Conservation (phyloP, 176 grass and related monocot genomes). For the Luzula sylvatica region DNA sequence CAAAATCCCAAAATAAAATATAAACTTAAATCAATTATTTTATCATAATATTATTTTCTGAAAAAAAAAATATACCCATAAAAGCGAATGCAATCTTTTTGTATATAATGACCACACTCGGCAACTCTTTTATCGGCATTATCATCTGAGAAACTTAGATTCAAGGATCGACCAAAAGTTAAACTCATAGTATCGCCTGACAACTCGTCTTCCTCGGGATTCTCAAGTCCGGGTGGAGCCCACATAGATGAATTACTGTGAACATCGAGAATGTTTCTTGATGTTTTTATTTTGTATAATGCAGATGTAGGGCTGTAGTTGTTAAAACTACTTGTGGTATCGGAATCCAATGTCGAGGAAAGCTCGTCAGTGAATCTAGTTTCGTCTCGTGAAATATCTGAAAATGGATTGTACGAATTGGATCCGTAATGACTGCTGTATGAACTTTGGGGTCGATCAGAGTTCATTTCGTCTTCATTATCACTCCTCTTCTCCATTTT, state of each 20-base stretch:
- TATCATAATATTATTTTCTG: too few species aligned
- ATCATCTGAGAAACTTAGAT: conserved; percentile 95
- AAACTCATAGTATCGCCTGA: conserved; percentile 96
- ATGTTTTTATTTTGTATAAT: conserved; percentile 67
- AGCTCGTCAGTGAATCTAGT: conserved; percentile 37
- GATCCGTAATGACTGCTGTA: conserved; percentile 57
- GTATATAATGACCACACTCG: conserved; percentile 88
- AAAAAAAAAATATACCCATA: conserved; percentile 84
- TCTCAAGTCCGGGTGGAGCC: conserved; percentile 83
- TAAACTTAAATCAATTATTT: too few species aligned
- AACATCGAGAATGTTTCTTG: conserved; percentile 59
- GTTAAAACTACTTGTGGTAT: conserved; percentile 61
- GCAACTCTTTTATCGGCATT: conserved; percentile 92
- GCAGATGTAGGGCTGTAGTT: conserved; percentile 61
- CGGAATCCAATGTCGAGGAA: conserved; percentile 22
- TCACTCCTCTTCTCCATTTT: conserved; percentile 63
- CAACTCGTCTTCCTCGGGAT: conserved; percentile 72
- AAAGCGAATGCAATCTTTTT: conserved; percentile 90
- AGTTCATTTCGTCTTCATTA: conserved; percentile 46
- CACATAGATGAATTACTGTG: conserved; percentile 71
- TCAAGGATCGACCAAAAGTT: conserved; percentile 96
- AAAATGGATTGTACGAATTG: conserved; percentile 30
- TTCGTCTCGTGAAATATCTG: conserved; percentile 29
- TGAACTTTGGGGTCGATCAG: conserved; percentile 20
- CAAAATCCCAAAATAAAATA: conserved; percentile 15